Evolutionary conservation across 1,139 yeast species (phyloP), one percentile per base, ranked within the genome.

Genomic region (Zygoascus hellenicus): DNA sequence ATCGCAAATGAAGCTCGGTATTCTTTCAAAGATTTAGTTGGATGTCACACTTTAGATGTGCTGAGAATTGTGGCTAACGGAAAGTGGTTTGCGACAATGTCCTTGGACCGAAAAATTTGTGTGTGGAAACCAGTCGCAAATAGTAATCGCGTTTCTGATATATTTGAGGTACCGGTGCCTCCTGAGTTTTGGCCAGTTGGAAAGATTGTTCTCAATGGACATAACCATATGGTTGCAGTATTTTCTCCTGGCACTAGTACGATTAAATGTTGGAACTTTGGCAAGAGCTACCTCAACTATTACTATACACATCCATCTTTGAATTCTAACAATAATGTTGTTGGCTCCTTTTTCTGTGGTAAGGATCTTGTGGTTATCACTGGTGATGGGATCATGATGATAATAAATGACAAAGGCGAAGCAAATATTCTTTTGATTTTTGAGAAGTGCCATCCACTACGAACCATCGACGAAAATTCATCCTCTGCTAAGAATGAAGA

Each of bases 111-210:
- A 57, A 78, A 74, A 50, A 71, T 86, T 1, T 64, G 79, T 34
- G 77, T 85, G 9, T 86, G 95, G 95, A 80, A 87, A 1, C 94
- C 92, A 1, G 65, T 30, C 19, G 28, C 43, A 2, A 33, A 29
- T 9, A 35, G 40, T 15, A 38, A 38, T 14, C 29, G 28, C 14
- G 38, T 44, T 10, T 36, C 45, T 16, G 42, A 44, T 10, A 38
- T 46, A n/a, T 36, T 38, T 34, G 39, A 47, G 17, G 68, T 70
- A 22, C 77, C 75, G 11, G 58, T 67, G 34, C 61, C 67, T 1
- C 65, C 69, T 2, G 76, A 76, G 36, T 68, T 80, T 43, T 80
- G 92, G 86, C 95, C 95, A 0, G 72, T 86, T 0, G 75, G 80
- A 16, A 77, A 76, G 52, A 70, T 80, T 11, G 75, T 75, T 26